Evolutionary conservation across 2,329 filamentous ascomycete species (phyloP), one percentile per base, ranked within the genome.

Genomic region (Penicillium aurantiogriseum): DNA sequence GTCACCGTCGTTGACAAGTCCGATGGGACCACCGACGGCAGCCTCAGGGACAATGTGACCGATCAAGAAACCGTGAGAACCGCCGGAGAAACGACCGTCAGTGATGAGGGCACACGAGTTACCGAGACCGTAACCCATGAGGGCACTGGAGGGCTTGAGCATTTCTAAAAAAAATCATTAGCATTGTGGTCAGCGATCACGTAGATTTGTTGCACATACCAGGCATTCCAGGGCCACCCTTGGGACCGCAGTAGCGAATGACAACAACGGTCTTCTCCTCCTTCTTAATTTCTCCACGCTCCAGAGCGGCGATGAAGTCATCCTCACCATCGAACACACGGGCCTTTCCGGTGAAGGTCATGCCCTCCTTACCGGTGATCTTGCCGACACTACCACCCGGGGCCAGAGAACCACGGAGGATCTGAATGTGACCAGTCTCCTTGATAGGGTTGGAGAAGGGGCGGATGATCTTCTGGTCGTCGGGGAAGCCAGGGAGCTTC

Each of bases 31-130:
- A 17, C 92, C 92, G 1, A 88, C 87, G 1, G 90, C 91, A 0
- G 92, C 93, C 76, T 97, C 92, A 2, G 92, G 92, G 4, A 90
- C 89, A 15, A 97, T 90, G 69, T 96, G 92, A 2, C 93, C 92
- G 13, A 97, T 90, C 67, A 96, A 93, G 75, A 96, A 96, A 0
- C 91, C 91, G 74, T 96, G 92, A 50, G 84, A 89, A 1, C 91
- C 92, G 33, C 92, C 92, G 51, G 84, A 88, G 75, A 96, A 97
- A 47, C 92, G 80, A 0, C 92, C 93, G 71, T 97, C 88, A 1
- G 88, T 91, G 73, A 91, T 87, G 38, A 91, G 78, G 4, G 88
- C 88, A 23, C 88, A 84, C 61, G 89, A 87, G 57, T 87, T 78
- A 45, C 87, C 87, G 11, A 90, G 81, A 17, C 87, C 87, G 21